Percentiles rank a stretch among this genome's conserved stretches.
phyloP scores from a whole-genome alignment of 129 eudicot genomes.

The Ambrosia artemisiifolia region DNA sequence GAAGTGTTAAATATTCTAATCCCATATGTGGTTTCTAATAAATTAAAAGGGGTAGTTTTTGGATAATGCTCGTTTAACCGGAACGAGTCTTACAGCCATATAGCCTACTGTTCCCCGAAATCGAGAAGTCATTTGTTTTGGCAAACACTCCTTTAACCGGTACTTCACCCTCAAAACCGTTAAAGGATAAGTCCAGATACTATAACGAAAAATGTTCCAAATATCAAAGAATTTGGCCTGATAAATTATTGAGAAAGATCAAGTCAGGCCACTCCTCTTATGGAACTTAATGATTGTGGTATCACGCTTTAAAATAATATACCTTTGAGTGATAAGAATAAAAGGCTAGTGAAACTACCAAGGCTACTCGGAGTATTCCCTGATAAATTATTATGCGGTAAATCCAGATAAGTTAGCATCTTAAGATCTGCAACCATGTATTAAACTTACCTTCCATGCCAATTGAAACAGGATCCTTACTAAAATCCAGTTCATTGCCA shows the following conservation, averaged over 20 bases:
- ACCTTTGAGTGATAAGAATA: conserved; percentile 9
- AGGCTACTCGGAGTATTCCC: conserved; percentile 27
- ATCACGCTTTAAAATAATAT: conserved; percentile 27
- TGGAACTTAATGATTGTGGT: conserved; percentile 16
- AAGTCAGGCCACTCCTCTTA: conserved; percentile 13
- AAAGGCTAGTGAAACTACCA: conserved; percentile 25
- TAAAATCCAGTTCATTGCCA: no score
- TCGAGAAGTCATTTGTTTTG: conserved; percentile 17
- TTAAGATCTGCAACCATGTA: conserved; percentile 23
- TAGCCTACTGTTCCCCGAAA: conserved; percentile 23
- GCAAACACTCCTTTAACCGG: conserved; percentile 10
- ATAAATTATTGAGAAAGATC: conserved; percentile 29
- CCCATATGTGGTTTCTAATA: no score
- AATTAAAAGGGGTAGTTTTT: no score
- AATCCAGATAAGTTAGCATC: conserved; percentile 9
- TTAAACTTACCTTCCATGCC: no score
- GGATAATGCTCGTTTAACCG: no score
- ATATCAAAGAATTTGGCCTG: conserved; percentile 26
- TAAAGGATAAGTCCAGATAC: conserved; percentile 12
- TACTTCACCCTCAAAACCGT: conserved; percentile 27
- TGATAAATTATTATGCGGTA: conserved; percentile 15
- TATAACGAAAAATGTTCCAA: conserved; percentile 3
- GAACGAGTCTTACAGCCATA: background rate
- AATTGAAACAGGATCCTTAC: no score
- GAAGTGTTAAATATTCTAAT: no score